Conservation (phyloP, 345 rosid genomes). For the Mangifera indica region DNA sequence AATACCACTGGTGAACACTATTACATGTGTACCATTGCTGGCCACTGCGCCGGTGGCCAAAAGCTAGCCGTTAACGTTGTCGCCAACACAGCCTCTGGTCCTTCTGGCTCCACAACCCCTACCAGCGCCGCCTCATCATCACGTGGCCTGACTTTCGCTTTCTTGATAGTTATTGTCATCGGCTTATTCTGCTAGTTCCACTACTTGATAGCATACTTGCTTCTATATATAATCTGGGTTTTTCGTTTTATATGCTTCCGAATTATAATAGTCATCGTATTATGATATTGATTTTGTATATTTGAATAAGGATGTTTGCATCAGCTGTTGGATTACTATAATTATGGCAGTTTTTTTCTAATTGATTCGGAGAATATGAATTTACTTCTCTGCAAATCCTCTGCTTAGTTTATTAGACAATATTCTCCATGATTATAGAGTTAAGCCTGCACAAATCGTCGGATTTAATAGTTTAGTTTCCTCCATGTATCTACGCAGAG, state of each 20-base stretch:
- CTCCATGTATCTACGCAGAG: no score
- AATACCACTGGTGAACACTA: constrained; percentile 32
- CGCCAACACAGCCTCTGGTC: neutral
- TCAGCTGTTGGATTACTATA: neutral
- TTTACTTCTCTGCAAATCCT: neutral
- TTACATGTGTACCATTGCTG: constrained; percentile 25
- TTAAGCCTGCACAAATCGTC: no score
- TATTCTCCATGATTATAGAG: no score
- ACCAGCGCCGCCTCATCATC: constrained; percentile 17
- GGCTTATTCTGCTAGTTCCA: constrained; percentile 13
- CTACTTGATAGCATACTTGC: neutral
- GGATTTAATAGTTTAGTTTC: no score
- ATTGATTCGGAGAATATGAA: neutral
- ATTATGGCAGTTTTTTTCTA: neutral
- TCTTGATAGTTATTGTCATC: constrained; percentile 5
- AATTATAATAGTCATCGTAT: neutral
- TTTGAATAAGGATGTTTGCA: constrained; percentile 7
- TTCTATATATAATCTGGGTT: neutral
- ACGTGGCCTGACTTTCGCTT: constrained; percentile 14
- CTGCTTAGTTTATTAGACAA: neutral
- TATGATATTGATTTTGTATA: neutral
- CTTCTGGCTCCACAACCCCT: constrained; percentile 5
- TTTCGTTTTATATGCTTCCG: neutral
- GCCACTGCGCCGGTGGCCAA: constrained; percentile 38
- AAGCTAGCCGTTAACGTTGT: constrained; percentile 28